Conservation (phyloP, 2,329 filamentous ascomycete genomes). For the Trichoderma endophyticum region DNA sequence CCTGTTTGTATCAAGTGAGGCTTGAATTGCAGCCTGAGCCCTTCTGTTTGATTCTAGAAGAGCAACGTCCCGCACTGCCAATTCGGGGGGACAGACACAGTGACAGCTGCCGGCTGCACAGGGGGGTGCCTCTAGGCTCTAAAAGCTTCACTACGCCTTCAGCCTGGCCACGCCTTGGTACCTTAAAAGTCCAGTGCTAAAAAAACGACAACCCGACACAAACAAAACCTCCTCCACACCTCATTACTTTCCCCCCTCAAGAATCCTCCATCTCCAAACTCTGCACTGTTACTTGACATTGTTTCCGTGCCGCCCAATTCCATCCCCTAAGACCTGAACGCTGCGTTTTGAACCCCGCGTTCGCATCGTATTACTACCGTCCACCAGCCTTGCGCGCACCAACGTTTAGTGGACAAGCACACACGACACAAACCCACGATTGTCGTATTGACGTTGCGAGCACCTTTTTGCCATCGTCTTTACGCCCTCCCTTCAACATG, state of each 20-base stretch:
- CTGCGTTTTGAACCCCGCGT: conserved; percentile 1
- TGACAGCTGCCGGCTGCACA: conserved; percentile 13
- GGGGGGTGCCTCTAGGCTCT: conserved; percentile 18
- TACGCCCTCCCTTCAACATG: conserved; percentile 39
- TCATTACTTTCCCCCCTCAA: neutral
- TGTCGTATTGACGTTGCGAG: neutral
- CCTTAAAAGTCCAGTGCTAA: conserved; percentile 14
- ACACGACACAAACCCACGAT: conserved; percentile 18
- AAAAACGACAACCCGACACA: conserved; percentile 16
- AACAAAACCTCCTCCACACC: conserved; percentile 18
- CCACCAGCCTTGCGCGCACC: neutral
- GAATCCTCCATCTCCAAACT: neutral
- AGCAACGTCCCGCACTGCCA: neutral
- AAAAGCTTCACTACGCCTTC: conserved; percentile 18
- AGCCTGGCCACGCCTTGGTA: conserved; percentile 16
- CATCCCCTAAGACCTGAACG: neutral
- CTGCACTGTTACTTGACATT: neutral
- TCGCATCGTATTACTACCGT: neutral
- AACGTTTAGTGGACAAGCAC: conserved; percentile 5
- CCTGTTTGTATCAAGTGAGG: neutral
- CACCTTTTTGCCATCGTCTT: conserved; percentile 16
- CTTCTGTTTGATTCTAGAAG: conserved; percentile 19
- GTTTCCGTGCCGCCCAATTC: neutral
- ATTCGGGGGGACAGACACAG: neutral
- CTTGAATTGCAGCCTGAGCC: conserved; percentile 7